Percentiles rank a stretch among this genome's conserved stretches.
Conservation (phyloP, 768 basidiomycete species). For the Pisolithus tinctorius region DNA sequence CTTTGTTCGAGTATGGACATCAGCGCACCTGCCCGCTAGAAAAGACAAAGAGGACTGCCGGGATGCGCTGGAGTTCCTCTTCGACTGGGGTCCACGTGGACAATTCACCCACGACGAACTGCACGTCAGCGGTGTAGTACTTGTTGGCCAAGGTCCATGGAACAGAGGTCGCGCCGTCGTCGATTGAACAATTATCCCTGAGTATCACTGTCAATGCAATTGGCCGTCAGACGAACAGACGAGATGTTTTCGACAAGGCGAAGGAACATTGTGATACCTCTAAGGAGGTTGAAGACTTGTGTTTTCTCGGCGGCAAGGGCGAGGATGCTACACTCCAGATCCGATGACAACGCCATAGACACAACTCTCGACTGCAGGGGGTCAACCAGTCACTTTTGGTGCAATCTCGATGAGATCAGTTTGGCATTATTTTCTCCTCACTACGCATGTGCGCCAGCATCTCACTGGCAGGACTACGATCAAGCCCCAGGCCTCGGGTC, state of each 20-base stretch:
- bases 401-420: too few relatives aligned
- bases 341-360: not conserved
- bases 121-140: constrained; percentile 75
- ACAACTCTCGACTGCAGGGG: too few relatives aligned
- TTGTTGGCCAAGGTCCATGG: constrained; percentile 77
- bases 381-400: too few relatives aligned
- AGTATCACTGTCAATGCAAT: constrained; percentile 6
- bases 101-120: constrained; percentile 51
- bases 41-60: constrained; percentile 76
- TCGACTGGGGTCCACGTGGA: constrained; percentile 36
- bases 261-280: constrained; percentile 12
- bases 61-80: constrained; percentile 35
- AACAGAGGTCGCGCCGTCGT: constrained; percentile 23
- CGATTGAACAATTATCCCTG: not conserved
- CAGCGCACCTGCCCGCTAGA: constrained; percentile 52
- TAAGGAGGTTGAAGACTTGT: constrained; percentile 16
- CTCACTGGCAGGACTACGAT: too few relatives aligned
- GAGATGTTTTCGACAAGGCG: not conserved
- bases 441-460: too few relatives aligned
- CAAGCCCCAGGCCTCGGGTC: too few relatives aligned
- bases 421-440: too few relatives aligned
- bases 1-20: not conserved
- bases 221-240: constrained; percentile 12
- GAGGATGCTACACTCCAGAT: constrained; percentile 22
- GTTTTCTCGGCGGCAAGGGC: constrained; percentile 17